Evolutionary conservation across 2,329 filamentous ascomycete species (phyloP), one percentile per base, ranked within the genome.

Genomic region (Colletotrichum caudatum): DNA sequence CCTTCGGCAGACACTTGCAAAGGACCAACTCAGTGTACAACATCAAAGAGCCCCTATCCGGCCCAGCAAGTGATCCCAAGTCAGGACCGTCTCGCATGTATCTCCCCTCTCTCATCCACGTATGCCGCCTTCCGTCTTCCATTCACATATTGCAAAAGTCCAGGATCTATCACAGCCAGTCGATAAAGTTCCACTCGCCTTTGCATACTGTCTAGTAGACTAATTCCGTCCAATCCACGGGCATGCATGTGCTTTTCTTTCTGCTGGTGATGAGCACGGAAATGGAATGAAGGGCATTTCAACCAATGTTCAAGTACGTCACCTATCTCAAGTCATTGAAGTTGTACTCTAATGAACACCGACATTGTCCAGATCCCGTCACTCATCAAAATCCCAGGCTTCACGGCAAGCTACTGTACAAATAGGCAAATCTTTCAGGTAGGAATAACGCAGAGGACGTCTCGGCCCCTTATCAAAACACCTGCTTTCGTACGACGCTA

Each of bases 81-180:
- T 35, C 51, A 63, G 51, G 64, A 12, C n/a, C 51, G 2, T 58
- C 44, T 53, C 58, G 51, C 51, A 48, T 50, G 44, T 46, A 58
- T 37, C 35, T 37, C 44, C 18, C 53, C 37, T 14, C 8, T 56
- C n/a, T n/a, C 29, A 39, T 33, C n/a, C 39, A 29, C 41, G 44
- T 29, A 56, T 54, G 37, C 11, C 18, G 20, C 41, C 37, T 64
- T 8, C 51, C 69, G 69, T 66, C 51, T 46, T 51, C 5, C n/a
- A 16, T 33, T 23, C 46, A 35, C 41, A 23, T 54, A 44, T 37
- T 37, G 54, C 20, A 23, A 54, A 23, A 29, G 46, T 16, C 39
- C 37, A 46, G 44, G 18, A 41, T 41, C 41, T 33, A 59, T 29
- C 44, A 69, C 35, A 12, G 6, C 57, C 44, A 46, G 44, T 29